Conservation (phyloP, 768 basidiomycete species). For the Rhodotorula babjevae region DNA sequence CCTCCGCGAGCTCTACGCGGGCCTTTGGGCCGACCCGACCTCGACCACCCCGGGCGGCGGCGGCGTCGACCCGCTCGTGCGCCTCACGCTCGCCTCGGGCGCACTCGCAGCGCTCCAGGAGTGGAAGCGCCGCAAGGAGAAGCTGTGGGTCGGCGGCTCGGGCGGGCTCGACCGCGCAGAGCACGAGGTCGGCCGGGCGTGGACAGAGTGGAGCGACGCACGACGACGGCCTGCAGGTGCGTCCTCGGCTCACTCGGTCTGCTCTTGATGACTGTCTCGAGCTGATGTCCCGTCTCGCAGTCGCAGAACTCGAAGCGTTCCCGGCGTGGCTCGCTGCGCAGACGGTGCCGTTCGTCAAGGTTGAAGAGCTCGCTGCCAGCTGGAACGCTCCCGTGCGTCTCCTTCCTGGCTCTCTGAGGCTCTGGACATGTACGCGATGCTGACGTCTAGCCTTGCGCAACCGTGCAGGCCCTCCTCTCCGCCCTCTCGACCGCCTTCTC, state of each 20-base stretch:
- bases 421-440: no score
- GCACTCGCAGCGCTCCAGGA: conserved; percentile 27
- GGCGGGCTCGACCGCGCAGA: conserved; percentile 15
- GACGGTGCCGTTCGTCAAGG: conserved; percentile 17
- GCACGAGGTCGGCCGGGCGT: conserved; percentile 10
- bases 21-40: conserved; percentile 7
- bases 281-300: no score
- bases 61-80: conserved; percentile 4
- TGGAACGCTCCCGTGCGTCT: conserved; percentile 9
- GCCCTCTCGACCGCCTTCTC: conserved; percentile 20
- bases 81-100: conserved; percentile 13
- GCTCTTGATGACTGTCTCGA: no score
- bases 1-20: conserved; percentile 2
- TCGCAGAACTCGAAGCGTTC: not conserved
- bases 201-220: not conserved
- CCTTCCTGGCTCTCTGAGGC: no score
- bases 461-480: conserved; percentile 21
- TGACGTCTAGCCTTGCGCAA: no score
- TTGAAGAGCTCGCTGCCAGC: not conserved
- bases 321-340: conserved; percentile 36
- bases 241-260: no score
- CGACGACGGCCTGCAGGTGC: not conserved
- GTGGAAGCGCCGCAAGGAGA: conserved; percentile 30
- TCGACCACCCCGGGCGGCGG: not conserved
- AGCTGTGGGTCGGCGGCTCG: conserved; percentile 29